Percentiles rank a stretch among this genome's conserved stretches.
Conservation (phyloP, 2,329 filamentous ascomycete genomes). For the Pseudocercospora cruenta region DNA sequence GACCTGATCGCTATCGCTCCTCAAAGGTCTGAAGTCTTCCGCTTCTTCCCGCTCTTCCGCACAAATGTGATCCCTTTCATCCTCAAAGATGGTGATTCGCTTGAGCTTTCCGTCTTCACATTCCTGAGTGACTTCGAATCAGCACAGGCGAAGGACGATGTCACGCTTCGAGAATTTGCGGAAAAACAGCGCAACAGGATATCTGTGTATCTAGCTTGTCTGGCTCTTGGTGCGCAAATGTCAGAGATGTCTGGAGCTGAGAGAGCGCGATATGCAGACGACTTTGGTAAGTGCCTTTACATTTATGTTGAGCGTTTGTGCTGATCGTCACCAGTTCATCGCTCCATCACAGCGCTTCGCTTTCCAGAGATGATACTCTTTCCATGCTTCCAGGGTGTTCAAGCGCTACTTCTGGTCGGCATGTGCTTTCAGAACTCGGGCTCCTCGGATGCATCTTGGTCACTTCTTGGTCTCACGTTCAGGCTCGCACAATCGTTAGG, state of each 20-base stretch:
- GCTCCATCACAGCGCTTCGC: background rate
- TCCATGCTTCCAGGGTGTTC: background rate
- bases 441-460: background rate
- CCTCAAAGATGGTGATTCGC: background rate
- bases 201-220: background rate
- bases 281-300: background rate
- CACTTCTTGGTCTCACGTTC: constrained; percentile 2
- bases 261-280: background rate
- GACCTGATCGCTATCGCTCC: background rate
- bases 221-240: constrained; percentile 1
- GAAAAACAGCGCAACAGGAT: background rate
- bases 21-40: background rate
- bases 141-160: background rate
- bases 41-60: background rate
- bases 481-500: background rate
- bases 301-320: background rate
- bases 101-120: background rate
- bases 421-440: background rate
- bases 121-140: background rate
- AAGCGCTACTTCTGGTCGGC: background rate
- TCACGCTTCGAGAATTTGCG: too few relatives aligned
- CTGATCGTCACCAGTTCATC: background rate
- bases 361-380: background rate
- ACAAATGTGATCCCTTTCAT: background rate
- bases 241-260: background rate